Conservation (phyloP, 805 yeast species). For the Candida corydali region DNA sequence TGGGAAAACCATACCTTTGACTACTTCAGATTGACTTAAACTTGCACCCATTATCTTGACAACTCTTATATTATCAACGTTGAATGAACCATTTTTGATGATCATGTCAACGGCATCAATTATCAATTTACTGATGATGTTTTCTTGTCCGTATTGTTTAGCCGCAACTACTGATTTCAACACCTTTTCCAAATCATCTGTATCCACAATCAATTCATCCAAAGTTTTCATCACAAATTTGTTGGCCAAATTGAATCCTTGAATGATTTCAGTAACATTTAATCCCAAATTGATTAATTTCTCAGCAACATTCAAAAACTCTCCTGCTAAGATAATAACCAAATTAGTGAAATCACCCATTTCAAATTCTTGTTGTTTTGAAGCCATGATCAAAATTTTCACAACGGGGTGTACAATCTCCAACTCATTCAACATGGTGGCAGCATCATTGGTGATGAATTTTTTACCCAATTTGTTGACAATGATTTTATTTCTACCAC, state of each 20-base stretch:
- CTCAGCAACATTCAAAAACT: conserved; percentile 80
- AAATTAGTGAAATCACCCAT: conserved; percentile 96
- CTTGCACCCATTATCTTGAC: conserved; percentile 96
- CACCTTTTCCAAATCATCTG: conserved; percentile 60
- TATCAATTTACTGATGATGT: conserved; percentile 68
- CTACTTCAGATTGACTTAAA: conserved; percentile 66
- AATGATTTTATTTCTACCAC: conserved; percentile 94
- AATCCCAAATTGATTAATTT: conserved; percentile 80
- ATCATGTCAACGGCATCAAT: conserved; percentile 81
- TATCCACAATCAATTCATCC: conserved; percentile 60
- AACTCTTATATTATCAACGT: conserved; percentile 90
- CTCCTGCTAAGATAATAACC: conserved; percentile 91
- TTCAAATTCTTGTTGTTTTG: conserved; percentile 94
- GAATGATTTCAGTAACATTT: conserved; percentile 87
- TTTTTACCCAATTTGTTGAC: conserved; percentile 84
- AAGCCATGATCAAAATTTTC: conserved; percentile 90
- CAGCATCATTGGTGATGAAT: conserved; percentile 95
- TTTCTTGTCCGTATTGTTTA: conserved; percentile 89
- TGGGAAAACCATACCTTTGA: conserved; percentile 97
- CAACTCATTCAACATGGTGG: conserved; percentile 88
- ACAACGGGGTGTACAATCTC: conserved; percentile 98
- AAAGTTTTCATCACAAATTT: conserved; percentile 66
- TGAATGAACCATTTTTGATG: conserved; percentile 55
- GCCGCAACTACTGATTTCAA: conserved; percentile 87
- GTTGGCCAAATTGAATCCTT: conserved; percentile 88